phyloP scores from a whole-genome alignment of 495 filamentous ascomycete species.

The Penicillium psychrofluorescens region DNA sequence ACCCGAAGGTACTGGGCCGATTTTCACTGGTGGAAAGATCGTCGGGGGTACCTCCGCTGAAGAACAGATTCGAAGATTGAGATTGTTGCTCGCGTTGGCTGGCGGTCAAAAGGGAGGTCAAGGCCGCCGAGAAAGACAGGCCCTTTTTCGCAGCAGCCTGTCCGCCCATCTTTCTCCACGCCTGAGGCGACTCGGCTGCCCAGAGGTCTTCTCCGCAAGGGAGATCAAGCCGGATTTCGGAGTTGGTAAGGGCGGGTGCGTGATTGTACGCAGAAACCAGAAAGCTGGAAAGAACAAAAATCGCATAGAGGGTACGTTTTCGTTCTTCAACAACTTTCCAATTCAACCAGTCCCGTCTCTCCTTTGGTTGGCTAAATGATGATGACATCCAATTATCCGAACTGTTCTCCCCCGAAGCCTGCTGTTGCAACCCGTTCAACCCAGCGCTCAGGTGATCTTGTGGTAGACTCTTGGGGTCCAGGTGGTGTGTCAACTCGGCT shows the following conservation, averaged over 20 bases:
- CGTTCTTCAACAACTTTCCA: conserved; percentile 90
- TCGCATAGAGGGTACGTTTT: conserved; percentile 86
- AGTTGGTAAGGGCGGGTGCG: conserved; percentile 84
- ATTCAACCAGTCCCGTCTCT: conserved; percentile 75
- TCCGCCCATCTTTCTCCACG: conserved; percentile 74
- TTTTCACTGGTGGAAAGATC: conserved; percentile 55
- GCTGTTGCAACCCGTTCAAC: conserved; percentile 4
- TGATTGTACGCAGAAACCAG: conserved; percentile 91
- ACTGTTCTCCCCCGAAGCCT: conserved; percentile 2
- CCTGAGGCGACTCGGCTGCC: conserved; percentile 69
- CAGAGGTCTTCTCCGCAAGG: conserved; percentile 94
- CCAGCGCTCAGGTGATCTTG: conserved; percentile 28
- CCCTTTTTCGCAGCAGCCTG: conserved; percentile 54
- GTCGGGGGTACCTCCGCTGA: conserved; percentile 15
- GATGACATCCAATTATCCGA: conserved; percentile 22
- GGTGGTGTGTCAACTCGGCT: conserved; percentile 59
- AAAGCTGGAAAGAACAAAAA: conserved; percentile 86
- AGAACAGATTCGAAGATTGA: conserved; percentile 40
- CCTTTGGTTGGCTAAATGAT: conserved; percentile 47
- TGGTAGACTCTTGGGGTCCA: conserved; percentile 31
- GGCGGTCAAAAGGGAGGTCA: conserved; percentile 73
- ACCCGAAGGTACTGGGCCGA: conserved; percentile 89
- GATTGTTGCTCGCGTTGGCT: conserved; percentile 63
- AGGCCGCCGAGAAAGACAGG: conserved; percentile 64
- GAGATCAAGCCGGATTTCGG: conserved; percentile 83